Conservation (phyloP, 2,329 filamentous ascomycete genomes). For the Penicillium sp. region DNA sequence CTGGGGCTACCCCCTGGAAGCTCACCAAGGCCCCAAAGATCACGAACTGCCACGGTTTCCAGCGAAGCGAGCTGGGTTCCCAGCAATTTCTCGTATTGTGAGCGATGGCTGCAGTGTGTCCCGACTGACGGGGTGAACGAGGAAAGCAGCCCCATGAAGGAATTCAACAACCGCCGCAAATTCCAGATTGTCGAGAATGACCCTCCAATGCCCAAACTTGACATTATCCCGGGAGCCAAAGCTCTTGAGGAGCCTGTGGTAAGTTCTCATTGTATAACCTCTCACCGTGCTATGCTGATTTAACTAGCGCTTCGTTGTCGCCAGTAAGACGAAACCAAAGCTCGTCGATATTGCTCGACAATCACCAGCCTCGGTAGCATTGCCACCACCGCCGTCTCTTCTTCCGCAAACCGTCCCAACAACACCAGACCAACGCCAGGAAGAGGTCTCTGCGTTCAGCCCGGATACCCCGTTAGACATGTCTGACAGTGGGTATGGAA, state of each 20-base stretch:
- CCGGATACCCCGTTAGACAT: conserved; percentile 41
- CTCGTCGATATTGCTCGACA: conserved; percentile 42
- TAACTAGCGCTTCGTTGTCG: conserved; percentile 35
- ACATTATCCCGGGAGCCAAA: conserved; percentile 17
- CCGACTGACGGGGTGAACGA: conserved; percentile 31
- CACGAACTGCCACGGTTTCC: conserved; percentile 36
- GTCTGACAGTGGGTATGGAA: conserved; percentile 38
- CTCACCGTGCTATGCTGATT: not conserved
- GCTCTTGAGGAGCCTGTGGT: conserved; percentile 28
- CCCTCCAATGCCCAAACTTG: conserved; percentile 27
- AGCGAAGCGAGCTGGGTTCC: conserved; percentile 42
- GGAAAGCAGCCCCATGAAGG: conserved; percentile 25
- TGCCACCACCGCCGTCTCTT: conserved; percentile 25
- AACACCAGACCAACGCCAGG: conserved; percentile 36
- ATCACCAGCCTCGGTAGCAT: conserved; percentile 28
- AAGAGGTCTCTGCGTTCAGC: conserved; percentile 42
- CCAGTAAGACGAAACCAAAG: conserved; percentile 40
- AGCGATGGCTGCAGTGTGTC: conserved; percentile 41
- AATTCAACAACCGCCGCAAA: conserved; percentile 37
- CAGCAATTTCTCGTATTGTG: conserved; percentile 39
- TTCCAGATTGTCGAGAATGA: conserved; percentile 41
- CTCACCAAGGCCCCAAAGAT: conserved; percentile 30
- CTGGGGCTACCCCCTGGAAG: conserved; percentile 7
- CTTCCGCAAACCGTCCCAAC: conserved; percentile 30
- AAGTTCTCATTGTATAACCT: conserved; percentile 6